phyloP scores from a whole-genome alignment of 73 alveolate genomes.

The Loxodes magnus region DNA sequence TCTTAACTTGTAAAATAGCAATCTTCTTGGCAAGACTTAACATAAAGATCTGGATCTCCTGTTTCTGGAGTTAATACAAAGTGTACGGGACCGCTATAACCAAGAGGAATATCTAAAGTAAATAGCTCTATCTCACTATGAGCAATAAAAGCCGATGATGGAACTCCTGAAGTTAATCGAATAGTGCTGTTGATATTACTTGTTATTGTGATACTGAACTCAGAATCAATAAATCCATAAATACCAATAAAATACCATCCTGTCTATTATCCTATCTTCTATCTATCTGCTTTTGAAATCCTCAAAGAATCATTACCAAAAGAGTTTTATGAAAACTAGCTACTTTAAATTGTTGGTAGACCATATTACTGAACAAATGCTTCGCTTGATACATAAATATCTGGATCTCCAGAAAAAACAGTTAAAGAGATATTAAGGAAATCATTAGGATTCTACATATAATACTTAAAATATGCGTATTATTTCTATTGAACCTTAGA shows the following conservation, averaged over 20 bases:
- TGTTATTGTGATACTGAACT: not conserved
- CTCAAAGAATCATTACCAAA: constrained; percentile 6
- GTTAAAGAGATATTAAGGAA: constrained; percentile 1
- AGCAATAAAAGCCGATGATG: not conserved
- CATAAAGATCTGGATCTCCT: constrained; percentile 14
- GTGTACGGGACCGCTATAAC: not conserved
- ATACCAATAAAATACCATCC: constrained; percentile 9
- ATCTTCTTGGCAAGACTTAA: not conserved
- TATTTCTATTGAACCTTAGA: not conserved
- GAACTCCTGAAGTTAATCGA: not conserved
- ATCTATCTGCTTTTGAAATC: not conserved
- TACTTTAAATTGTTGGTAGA: not conserved
- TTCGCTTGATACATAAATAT: constrained; percentile 2
- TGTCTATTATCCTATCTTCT: not conserved
- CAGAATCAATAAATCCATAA: constrained; percentile 1
- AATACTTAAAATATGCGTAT: not conserved
- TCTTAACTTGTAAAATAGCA: constrained; percentile 4
- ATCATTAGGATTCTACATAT: not conserved
- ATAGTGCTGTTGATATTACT: not conserved
- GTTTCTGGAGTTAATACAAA: not conserved
- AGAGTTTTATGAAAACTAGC: not conserved
- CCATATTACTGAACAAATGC: no score
- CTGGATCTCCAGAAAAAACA: constrained; percentile 13
- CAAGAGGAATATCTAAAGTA: not conserved
- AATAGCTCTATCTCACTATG: not conserved